Conservation (phyloP, 163 green algal genomes). For the Chlorella variabilis region DNA sequence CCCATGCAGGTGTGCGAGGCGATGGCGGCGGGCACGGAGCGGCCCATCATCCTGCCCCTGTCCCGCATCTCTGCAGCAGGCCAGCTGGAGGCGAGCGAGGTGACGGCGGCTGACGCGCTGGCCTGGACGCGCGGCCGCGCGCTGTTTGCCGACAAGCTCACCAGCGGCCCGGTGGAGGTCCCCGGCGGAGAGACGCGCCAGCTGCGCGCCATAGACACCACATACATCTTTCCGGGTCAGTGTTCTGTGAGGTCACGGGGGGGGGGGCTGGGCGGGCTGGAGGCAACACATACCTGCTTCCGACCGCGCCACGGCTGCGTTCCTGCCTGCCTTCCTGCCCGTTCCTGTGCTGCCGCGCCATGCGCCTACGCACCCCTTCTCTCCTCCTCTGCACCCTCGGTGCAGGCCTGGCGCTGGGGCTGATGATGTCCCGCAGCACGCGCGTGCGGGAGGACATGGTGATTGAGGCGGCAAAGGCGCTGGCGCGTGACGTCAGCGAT, state of each 20-base stretch:
- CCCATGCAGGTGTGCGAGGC: slow-evolving; percentile 46
- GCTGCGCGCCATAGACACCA: slow-evolving; percentile 66
- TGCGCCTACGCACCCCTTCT: background rate
- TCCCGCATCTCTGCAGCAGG: slow-evolving; percentile 60
- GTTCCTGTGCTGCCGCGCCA: background rate
- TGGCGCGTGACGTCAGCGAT: slow-evolving; percentile 66
- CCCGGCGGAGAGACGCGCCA: slow-evolving; percentile 32
- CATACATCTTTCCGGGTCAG: slow-evolving; percentile 72
- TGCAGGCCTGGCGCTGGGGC: slow-evolving; percentile 58
- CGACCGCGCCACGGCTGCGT: too few species aligned
- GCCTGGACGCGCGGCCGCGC: slow-evolving; percentile 69
- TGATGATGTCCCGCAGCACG: slow-evolving; percentile 58
- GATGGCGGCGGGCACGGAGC: slow-evolving; percentile 57
- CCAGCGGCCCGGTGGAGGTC: slow-evolving; percentile 31
- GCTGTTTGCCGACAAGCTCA: slow-evolving; percentile 67
- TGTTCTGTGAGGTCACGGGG: background rate
- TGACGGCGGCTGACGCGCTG: slow-evolving; percentile 76
- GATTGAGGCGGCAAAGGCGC: slow-evolving; percentile 61
- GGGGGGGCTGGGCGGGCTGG: too few species aligned
- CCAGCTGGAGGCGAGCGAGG: slow-evolving; percentile 58
- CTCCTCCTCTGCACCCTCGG: too few species aligned
- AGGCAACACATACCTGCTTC: too few species aligned
- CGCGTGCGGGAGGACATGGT: slow-evolving; percentile 69
- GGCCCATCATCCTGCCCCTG: slow-evolving; percentile 90
- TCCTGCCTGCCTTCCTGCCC: background rate